Evolutionary conservation across 371 early-diverging fungal genomes (phyloP).

Genomic region (Mortierella sp.): DNA sequence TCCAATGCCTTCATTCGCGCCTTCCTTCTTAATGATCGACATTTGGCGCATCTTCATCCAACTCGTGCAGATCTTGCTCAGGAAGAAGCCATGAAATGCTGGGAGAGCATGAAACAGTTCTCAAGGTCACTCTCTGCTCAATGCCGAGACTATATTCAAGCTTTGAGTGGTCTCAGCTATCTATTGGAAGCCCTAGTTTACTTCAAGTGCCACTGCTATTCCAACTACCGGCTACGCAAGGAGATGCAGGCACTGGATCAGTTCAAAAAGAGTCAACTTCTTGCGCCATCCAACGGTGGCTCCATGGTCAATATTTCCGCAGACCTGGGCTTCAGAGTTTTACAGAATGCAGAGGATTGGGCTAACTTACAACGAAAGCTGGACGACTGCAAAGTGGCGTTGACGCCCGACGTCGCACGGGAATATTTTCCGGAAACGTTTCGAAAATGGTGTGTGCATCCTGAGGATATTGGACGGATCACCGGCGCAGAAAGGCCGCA

Average conservation of each 20-base stretch:
- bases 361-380: conserved; percentile 12
- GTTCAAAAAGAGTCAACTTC: not conserved
- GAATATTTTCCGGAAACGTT: conserved; percentile 32
- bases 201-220: conserved; percentile 23
- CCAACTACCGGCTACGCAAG: conserved; percentile 16
- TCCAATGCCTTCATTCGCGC: conserved; percentile 25
- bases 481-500: not conserved
- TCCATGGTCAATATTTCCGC: not conserved
- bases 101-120: conserved; percentile 27
- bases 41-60: conserved; percentile 10
- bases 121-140: conserved; percentile 23
- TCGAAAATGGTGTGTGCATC: conserved; percentile 29
- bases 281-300: not conserved
- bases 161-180: conserved; percentile 28
- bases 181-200: conserved; percentile 29
- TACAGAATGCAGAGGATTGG: conserved; percentile 31
- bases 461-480: conserved; percentile 16
- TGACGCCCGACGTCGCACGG: conserved; percentile 17
- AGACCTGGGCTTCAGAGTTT: conserved; percentile 2
- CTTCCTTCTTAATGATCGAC: conserved; percentile 21
- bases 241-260: conserved; percentile 15
- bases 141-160: conserved; percentile 19
- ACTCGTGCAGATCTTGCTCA: conserved; percentile 11
- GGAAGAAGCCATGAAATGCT: conserved; percentile 27
- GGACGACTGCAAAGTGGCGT: conserved; percentile 16